A percentile compares a stretch with the other conserved stretches of the same genome.
Evolutionary conservation across 2,329 filamentous ascomycete genomes (phyloP).

Genomic region (Allantophomopsis cytisporea): DNA sequence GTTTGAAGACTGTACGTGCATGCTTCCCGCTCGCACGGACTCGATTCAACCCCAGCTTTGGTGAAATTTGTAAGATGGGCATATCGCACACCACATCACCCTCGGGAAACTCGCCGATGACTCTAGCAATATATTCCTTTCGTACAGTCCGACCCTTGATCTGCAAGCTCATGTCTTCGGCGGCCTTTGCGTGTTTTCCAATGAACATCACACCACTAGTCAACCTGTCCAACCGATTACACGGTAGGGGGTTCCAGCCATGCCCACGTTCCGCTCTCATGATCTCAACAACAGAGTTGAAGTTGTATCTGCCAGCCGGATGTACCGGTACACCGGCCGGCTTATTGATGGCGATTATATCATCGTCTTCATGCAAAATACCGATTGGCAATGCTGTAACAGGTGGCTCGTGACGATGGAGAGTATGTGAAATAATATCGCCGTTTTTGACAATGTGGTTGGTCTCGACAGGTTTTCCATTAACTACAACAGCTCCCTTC

Average conservation of each 20-base stretch:
- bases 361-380: slow-evolving; percentile 81
- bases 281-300: slow-evolving; percentile 89
- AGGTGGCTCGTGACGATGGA: slow-evolving; percentile 91
- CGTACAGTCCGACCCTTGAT: slow-evolving; percentile 71
- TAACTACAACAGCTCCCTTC: slow-evolving; percentile 64
- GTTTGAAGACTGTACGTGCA: slow-evolving; percentile 81
- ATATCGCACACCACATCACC: slow-evolving; percentile 87
- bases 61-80: slow-evolving; percentile 86
- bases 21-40: slow-evolving; percentile 89
- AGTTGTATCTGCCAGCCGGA: slow-evolving; percentile 88
- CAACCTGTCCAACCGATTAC: slow-evolving; percentile 85
- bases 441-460: slow-evolving; percentile 73
- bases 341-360: slow-evolving; percentile 95
- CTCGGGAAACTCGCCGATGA: slow-evolving; percentile 83
- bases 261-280: slow-evolving; percentile 61
- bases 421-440: slow-evolving; percentile 80
- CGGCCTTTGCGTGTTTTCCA: slow-evolving; percentile 70
- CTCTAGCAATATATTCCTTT: slow-evolving; percentile 90
- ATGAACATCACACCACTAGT: slow-evolving; percentile 98
- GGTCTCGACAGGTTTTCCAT: slow-evolving; percentile 53
- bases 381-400: slow-evolving; percentile 69
- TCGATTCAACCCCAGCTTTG: slow-evolving; percentile 85
- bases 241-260: slow-evolving; percentile 49
- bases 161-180: slow-evolving; percentile 63
- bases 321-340: slow-evolving; percentile 91